Base-by-base conservation (phyloP, 75 land plant genomes). In the Isoetes taiwanensis region DNA sequence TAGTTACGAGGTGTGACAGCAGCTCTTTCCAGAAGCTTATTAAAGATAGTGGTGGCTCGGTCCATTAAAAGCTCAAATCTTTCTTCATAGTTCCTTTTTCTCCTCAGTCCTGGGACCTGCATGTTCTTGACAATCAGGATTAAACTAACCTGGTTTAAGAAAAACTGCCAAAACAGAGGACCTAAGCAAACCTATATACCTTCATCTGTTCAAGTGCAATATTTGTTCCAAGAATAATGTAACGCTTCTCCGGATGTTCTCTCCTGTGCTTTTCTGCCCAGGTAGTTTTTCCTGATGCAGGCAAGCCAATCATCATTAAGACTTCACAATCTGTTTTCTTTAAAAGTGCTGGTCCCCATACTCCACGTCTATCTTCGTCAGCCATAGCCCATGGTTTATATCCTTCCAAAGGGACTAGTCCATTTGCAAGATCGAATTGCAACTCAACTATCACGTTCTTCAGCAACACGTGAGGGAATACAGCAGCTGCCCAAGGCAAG, bases 141-240 rank as follows among this genome's bases (percentile, higher is more conserved):
- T 21, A 56, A 34, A 6, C 5, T 24, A 30, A 16, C 16, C 2
- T 0, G 2, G 29, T 28, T 2, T 29, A 6, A 37, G 4, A 35
- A 32, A 16, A 34, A 9, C 27, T 34, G 10, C 10, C 28, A 11
- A 61, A 31, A 61, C 26, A 1, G 34, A 12, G 6, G 25, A 34
- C 26, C 11, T 25, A 34, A 54, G 9, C n/a, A n/a, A 58, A 52
- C 28, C 9, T 20, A 24, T 30, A 37, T 34, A 73, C 79, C 79
- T 77, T 77, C 79, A 77, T 77, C 35, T 72, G 79, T 25, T 77
- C 79, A 23, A 77, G 70, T n/a, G 64, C 72, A 30, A 68, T 48
- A 41, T 77, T 77, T 27, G 79, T 77, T 33, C 79, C 79, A 54
- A 77, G 67, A 40, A 77, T 24, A 41, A 77, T 37, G 57, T 77